Evolutionary conservation across 768 basidiomycete species (phyloP).

Genomic region (Butyriboletus loyo): DNA sequence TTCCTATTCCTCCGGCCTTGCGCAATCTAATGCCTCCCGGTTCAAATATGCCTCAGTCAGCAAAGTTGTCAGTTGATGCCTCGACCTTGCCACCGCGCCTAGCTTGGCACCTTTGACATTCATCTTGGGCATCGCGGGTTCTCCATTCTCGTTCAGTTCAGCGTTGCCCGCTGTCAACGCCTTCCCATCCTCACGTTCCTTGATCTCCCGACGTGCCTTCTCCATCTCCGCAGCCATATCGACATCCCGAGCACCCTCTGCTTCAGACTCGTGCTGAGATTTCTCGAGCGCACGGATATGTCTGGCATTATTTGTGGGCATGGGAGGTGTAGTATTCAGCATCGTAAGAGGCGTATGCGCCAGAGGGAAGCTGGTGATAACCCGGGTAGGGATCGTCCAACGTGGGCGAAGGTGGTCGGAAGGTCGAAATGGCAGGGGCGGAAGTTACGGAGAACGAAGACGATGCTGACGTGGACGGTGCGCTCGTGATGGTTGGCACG

Average conservation of each 20-base stretch:
- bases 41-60: slow-evolving; percentile 82
- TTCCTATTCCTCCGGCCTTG: slow-evolving; percentile 81
- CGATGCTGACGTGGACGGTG: slow-evolving; percentile 71
- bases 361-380: slow-evolving; percentile 82
- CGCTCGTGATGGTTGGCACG: slow-evolving; percentile 13
- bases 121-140: slow-evolving; percentile 66
- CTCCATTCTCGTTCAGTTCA: slow-evolving; percentile 40
- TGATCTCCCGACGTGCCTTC: slow-evolving; percentile 66
- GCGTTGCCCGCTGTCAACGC: slow-evolving; percentile 62
- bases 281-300: slow-evolving; percentile 75
- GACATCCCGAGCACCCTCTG: slow-evolving; percentile 51
- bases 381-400: slow-evolving; percentile 78
- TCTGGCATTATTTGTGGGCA: slow-evolving; percentile 67
- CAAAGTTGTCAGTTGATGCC: slow-evolving; percentile 78
- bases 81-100: slow-evolving; percentile 63
- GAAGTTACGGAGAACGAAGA: slow-evolving; percentile 58
- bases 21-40: slow-evolving; percentile 75
- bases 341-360: slow-evolving; percentile 75
- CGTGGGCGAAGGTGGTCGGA: slow-evolving; percentile 70
- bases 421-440: slow-evolving; percentile 66
- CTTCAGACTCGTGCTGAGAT: slow-evolving; percentile 50
- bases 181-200: slow-evolving; percentile 75
- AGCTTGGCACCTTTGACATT: slow-evolving; percentile 78
- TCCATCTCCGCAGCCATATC: slow-evolving; percentile 77
- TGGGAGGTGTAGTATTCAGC: slow-evolving; percentile 64